Evolutionary conservation across 148 eudicot genomes (phyloP).

Genomic region (Camellia japonica): DNA sequence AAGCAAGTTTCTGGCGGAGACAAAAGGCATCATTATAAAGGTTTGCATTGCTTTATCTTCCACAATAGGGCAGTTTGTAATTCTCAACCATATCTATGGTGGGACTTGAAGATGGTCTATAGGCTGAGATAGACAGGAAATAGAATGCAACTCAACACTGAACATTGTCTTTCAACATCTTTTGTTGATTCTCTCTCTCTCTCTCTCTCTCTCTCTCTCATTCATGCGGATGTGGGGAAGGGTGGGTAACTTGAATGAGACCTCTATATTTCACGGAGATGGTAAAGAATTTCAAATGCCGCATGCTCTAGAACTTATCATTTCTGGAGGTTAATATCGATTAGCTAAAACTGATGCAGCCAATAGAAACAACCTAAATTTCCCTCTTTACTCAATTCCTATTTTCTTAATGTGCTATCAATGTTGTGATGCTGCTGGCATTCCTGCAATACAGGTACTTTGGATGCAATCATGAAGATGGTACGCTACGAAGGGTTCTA

Average conservation of each 20-base stretch:
- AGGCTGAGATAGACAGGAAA: background rate
- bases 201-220: background rate
- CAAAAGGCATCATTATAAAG: slow-evolving; percentile 83
- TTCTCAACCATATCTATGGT: background rate
- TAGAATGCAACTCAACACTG: background rate
- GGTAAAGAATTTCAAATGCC: background rate
- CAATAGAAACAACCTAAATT: background rate
- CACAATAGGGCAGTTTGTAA: background rate
- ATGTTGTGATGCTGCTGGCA: slow-evolving; percentile 1
- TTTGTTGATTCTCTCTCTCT: background rate
- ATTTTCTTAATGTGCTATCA: background rate
- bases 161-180: background rate
- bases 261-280: too few relatives aligned
- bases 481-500: slow-evolving; percentile 67
- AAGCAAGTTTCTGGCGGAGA: slow-evolving; percentile 71
- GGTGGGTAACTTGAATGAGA: too few relatives aligned
- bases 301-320: background rate
- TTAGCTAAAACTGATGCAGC: background rate
- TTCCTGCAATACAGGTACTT: slow-evolving; percentile 55
- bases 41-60: slow-evolving; percentile 26
- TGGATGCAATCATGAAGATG: slow-evolving; percentile 82
- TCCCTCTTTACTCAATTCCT: background rate
- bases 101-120: background rate
- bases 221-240: background rate
- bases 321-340: background rate